Conservation (phyloP, 768 basidiomycete genomes). For the Phaeotremella fagi region DNA sequence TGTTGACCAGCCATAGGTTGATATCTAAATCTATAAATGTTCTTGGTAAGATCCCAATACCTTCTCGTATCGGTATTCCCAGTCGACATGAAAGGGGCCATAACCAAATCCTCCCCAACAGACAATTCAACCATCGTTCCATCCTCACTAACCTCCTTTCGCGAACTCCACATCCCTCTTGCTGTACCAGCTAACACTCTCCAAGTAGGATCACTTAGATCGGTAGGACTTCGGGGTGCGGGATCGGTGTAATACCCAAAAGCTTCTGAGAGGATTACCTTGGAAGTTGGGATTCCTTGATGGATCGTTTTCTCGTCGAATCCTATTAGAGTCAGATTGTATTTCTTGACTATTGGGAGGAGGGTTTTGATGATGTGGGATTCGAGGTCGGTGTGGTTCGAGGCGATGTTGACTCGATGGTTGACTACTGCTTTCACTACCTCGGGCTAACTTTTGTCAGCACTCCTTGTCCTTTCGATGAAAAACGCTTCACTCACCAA, state of each 20-base stretch:
- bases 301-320: conserved; percentile 22
- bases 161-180: conserved; percentile 31
- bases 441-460: conserved; percentile 26
- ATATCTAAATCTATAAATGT: conserved; percentile 44
- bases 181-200: conserved; percentile 36
- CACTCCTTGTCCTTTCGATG: background rate
- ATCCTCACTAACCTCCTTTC: conserved; percentile 17
- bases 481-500: conserved; percentile 49
- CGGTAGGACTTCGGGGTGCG: conserved; percentile 29
- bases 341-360: conserved; percentile 22
- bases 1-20: background rate
- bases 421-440: conserved; percentile 38
- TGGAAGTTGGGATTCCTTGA: conserved; percentile 6
- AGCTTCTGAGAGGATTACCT: conserved; percentile 17
- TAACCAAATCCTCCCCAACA: conserved; percentile 19
- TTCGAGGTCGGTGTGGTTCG: conserved; percentile 32
- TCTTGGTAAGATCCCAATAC: conserved; percentile 32
- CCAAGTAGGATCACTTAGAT: conserved; percentile 25
- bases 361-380: conserved; percentile 25
- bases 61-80: conserved; percentile 25
- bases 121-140: conserved; percentile 20
- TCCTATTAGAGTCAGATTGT: conserved; percentile 36
- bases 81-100: conserved; percentile 22
- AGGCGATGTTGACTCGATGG: conserved; percentile 41
- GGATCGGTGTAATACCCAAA: conserved; percentile 36